Conservation (phyloP, 2,329 filamentous ascomycete species). For the Hymenoscyphus infarciens region DNA sequence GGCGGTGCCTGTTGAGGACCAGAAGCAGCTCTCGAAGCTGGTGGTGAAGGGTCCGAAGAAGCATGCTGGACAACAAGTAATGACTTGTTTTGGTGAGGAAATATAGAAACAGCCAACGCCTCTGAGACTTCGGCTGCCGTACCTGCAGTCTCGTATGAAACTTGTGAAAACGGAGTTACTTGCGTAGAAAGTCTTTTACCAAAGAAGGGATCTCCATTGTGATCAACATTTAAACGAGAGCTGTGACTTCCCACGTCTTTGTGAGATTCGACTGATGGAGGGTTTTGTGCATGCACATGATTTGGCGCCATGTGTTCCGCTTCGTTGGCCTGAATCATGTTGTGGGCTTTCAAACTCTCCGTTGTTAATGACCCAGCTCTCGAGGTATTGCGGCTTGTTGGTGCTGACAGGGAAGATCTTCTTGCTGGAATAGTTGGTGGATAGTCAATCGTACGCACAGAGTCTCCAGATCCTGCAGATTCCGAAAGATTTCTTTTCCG, state of each 20-base stretch:
- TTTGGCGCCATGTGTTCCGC: constrained; percentile 12
- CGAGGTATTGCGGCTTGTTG: constrained; percentile 56
- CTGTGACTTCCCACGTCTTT: constrained; percentile 20
- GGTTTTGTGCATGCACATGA: constrained; percentile 2
- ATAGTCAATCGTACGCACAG: constrained; percentile 55
- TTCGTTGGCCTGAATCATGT: constrained; percentile 35
- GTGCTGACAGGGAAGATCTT: constrained; percentile 59
- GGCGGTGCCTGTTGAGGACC: constrained; percentile 16
- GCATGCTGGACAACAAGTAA: constrained; percentile 50
- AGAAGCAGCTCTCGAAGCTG: constrained; percentile 16
- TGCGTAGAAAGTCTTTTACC: constrained; percentile 51
- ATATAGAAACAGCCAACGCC: constrained; percentile 59
- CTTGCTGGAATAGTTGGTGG: constrained; percentile 55
- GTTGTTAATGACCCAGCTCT: constrained; percentile 54
- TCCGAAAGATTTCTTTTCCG: constrained; percentile 32
- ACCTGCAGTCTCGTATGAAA: constrained; percentile 58
- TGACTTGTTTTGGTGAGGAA: constrained; percentile 62
- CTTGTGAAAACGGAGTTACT: constrained; percentile 60
- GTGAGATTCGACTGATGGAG: constrained; percentile 15
- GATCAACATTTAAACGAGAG: constrained; percentile 41
- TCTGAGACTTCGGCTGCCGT: constrained; percentile 59
- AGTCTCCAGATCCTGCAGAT: constrained; percentile 30
- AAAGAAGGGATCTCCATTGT: constrained; percentile 52
- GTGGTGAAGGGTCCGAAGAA: constrained; percentile 19
- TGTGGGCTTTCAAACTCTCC: constrained; percentile 56